Conservation (phyloP, 1,284 basidiomycete species). For the Tilletia indica region DNA sequence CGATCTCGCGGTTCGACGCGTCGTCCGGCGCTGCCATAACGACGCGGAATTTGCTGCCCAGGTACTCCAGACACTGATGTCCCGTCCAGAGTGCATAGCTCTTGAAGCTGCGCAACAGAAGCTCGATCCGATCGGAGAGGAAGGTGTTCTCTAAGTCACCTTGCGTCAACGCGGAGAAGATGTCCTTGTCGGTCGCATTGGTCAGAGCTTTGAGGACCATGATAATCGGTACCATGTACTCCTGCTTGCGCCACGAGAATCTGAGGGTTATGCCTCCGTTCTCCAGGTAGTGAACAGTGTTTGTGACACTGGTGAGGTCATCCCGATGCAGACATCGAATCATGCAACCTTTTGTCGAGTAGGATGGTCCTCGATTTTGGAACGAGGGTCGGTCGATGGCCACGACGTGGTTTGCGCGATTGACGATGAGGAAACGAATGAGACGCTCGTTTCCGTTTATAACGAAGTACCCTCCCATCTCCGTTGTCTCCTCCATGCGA, state of each 20-base stretch:
- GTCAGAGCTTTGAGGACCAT: constrained; percentile 92
- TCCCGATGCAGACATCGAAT: constrained; percentile 79
- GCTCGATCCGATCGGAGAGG: constrained; percentile 92
- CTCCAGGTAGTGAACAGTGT: constrained; percentile 93
- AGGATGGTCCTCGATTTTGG: constrained; percentile 86
- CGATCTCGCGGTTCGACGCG: constrained; percentile 80
- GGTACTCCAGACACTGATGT: constrained; percentile 89
- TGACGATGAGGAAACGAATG: constrained; percentile 92
- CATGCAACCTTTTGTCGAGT: constrained; percentile 89
- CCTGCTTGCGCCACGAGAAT: constrained; percentile 96
- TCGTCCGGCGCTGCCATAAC: constrained; percentile 90
- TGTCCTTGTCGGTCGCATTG: constrained; percentile 88
- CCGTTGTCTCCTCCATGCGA: constrained; percentile 93
- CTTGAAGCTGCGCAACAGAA: constrained; percentile 90
- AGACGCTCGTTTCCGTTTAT: constrained; percentile 99
- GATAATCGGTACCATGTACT: constrained; percentile 98
- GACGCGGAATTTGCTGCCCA: constrained; percentile 97
- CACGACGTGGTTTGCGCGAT: constrained; percentile 82
- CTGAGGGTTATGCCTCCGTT: constrained; percentile 93
- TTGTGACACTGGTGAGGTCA: constrained; percentile 64
- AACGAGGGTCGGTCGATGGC: constrained; percentile 82
- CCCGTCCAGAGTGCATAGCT: constrained; percentile 80
- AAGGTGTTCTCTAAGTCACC: constrained; percentile 97
- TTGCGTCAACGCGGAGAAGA: constrained; percentile 96
- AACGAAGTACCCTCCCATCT: constrained; percentile 98